Base-by-base conservation (phyloP, 2,329 filamentous ascomycete genomes). In the Lasiodiplodia citricola region DNA sequence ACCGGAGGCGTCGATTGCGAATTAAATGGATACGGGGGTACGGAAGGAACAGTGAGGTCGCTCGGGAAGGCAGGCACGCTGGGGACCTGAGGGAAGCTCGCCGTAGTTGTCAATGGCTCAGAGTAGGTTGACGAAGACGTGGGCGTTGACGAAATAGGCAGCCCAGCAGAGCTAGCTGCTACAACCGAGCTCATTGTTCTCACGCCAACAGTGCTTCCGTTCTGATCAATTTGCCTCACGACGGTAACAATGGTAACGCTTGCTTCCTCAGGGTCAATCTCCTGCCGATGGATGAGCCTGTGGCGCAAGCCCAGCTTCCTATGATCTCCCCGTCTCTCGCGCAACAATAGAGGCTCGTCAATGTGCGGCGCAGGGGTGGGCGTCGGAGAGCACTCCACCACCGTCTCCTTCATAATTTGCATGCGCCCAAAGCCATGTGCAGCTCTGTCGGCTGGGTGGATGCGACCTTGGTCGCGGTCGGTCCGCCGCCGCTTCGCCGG, bases 1-100 rank as follows among this genome's bases (percentile, higher is more conserved):
- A 41, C 35, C 6, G 55, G 55, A 58, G 60, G 60, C 11, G 54
- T 68, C 18, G 56, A 44, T 13, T 52, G n/a, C 37, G 66, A 64
- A 52, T 76, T 72, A 54, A 70, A 79, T 37, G 78, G 78, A 67
- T 77, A 79, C 7, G 75, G 72, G 16, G 77, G 77, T 2, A 80
- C 78, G 2, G 74, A 71, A 41, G 68, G 71, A 16, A 66, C 68
- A 23, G 57, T 71, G 41, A 80, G 70, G 41, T 78, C 73, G 69
- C 71, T 77, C 1, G 79, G 79, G 65, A 80, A 80, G 14, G 75
- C 70, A 41, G 77, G 77, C 10, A 80, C 78, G 2, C 77, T 67
- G 8, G 78, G 78, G 10, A 78, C 77, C 14, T 70, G 68, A 52
- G 75, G 75, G 8, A 75, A n/a, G 44, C 37, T 44, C 11, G 55